These are phyloP conservation scores for Purpureocillium takamizusanense DNA, from an alignment of 2,329 filamentous ascomycete species.

Conservation along the genomic window DNA sequence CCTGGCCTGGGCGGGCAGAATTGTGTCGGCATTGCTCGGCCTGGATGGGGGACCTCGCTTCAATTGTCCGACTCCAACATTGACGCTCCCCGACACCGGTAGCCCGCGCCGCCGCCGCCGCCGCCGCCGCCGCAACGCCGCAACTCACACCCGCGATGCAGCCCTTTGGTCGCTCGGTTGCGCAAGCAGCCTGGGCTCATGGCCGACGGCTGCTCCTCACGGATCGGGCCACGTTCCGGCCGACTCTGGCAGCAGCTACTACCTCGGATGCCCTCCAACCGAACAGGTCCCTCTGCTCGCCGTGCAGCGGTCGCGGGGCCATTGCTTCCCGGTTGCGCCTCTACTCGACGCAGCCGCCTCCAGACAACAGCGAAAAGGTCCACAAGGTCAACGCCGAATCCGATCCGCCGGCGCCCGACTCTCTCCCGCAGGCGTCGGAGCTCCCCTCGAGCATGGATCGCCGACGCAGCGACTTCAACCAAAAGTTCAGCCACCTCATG, in stretches of 20 bases:
- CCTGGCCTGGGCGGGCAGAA: no score
- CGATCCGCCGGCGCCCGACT: background rate
- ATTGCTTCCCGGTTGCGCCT: conserved; percentile 13
- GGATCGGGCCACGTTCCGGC: conserved; percentile 1
- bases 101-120: no score
- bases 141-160: conserved; percentile 17
- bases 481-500: conserved; percentile 51
- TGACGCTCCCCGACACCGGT: conserved; percentile 1
- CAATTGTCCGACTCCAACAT: background rate
- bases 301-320: conserved; percentile 10
- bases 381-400: background rate
- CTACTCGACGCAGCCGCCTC: conserved; percentile 17
- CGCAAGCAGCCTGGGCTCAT: conserved; percentile 19
- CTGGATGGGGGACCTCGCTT: no score
- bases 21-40: background rate
- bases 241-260: background rate
- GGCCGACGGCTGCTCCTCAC: conserved; percentile 15
- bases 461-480: conserved; percentile 22
- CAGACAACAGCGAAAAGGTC: conserved; percentile 8
- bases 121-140: background rate
- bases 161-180: conserved; percentile 22
- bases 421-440: conserved; percentile 6
- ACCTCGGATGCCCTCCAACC: no score
- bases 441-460: conserved; percentile 24
- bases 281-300: background rate